Base-by-base conservation (phyloP, 108 stramenopile genomes). In the Mayamaea pseudoterrestris region DNA sequence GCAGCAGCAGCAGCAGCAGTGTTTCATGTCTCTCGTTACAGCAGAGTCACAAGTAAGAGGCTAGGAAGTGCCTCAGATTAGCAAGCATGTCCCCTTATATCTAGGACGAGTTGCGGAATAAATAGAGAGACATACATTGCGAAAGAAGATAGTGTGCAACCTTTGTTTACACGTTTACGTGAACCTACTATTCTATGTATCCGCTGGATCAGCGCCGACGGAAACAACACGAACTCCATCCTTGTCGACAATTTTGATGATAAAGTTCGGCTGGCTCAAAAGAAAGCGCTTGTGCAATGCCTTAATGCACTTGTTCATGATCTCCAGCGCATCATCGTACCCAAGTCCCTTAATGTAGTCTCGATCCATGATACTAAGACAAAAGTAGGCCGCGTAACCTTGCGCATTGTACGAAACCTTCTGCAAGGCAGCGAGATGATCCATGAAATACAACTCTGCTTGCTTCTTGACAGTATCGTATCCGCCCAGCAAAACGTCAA, bases 381-480 rank as follows among this genome's bases (percentile, higher is more conserved):
- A 82, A 69, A 98, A 98, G 66, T 88, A 78, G 42, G 85, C 65
- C 0, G 84, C 93, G 55, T 98, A 96, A 52, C 98, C 97, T 60
- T 93, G 91, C 11, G 70, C 66, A 24, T 86, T 86, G 40, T 69
- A 80, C 24, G 74, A 75, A 30, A 80, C 82, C 60, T 91, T 87
- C 32, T 69, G 66, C 44, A 96, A 58, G 12, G 86, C 53, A 13
- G 83, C 95, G 20, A 98, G 44, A 58, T 98, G 96, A 66, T 98
- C 98, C 52, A 98, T 55, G 44, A 76, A 82, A 57, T 95, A 96
- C 31, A 98, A 64, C 3, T 83, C 79, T 1, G 35, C 18, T 5
- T 29, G 44, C 17, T 54, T 51, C 31, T 27, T 60, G 25, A 51
- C 58, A 21, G 45, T 69, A 56, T 98, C 97, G 45, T 78, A 86